Percentiles rank a stretch among this genome's conserved stretches.
phyloP scores from a whole-genome alignment of 2,329 filamentous ascomycete species.

The Alternaria triticimaculans region DNA sequence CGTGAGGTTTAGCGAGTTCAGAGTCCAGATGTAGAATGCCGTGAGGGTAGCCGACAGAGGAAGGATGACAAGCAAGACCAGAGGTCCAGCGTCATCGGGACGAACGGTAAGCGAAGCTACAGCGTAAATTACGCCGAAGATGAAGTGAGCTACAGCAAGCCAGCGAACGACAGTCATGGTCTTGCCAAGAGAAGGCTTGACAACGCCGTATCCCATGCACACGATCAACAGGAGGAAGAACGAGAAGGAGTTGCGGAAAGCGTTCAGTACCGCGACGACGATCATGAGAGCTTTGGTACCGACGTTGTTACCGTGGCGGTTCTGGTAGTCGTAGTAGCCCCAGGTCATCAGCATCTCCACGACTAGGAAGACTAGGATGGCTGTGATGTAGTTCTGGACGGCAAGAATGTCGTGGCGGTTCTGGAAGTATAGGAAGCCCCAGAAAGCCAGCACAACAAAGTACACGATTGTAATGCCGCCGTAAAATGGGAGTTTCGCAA shows the following conservation, averaged over 20 bases:
- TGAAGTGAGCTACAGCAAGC: constrained; percentile 89
- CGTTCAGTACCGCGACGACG: constrained; percentile 90
- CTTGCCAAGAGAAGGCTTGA: constrained; percentile 88
- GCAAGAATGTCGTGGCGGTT: constrained; percentile 92
- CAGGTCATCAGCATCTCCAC: constrained; percentile 98
- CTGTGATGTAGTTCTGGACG: constrained; percentile 98
- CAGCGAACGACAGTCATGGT: constrained; percentile 94
- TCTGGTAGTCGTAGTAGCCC: constrained; percentile 98
- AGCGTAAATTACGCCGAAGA: constrained; percentile 93
- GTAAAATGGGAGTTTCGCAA: constrained; percentile 96
- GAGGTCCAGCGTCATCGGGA: constrained; percentile 85
- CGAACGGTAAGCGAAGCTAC: constrained; percentile 87
- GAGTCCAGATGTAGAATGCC: constrained; percentile 97
- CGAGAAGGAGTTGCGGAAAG: constrained; percentile 93
- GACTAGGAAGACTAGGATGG: constrained; percentile 91
- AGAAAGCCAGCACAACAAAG: constrained; percentile 83
- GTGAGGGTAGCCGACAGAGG: constrained; percentile 91
- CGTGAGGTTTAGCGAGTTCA: constrained; percentile 92
- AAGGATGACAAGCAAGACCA: constrained; percentile 91
- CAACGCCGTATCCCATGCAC: constrained; percentile 99
- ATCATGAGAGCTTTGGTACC: constrained; percentile 87
- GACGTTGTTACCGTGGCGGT: constrained; percentile 82
- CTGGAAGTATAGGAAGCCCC: constrained; percentile 95
- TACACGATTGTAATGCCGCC: constrained; percentile 94
- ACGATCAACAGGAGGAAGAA: constrained; percentile 98